These are phyloP conservation scores for Colletotrichum abscissum DNA, from an alignment of 2,329 filamentous ascomycete species.

Conservation along the genomic window DNA sequence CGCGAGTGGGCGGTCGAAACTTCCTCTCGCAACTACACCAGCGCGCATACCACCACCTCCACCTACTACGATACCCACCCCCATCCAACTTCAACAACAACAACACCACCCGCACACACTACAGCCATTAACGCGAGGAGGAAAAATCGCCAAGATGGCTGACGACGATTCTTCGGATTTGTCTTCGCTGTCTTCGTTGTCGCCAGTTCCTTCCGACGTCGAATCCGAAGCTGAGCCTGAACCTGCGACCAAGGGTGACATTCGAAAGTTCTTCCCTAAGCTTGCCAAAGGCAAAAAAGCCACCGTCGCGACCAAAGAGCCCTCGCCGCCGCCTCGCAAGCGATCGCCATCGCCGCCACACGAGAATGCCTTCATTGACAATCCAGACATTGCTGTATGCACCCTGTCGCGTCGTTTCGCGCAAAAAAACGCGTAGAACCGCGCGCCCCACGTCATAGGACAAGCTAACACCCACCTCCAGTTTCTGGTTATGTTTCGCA, in stretches of 20 bases:
- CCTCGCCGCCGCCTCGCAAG: conserved; percentile 77
- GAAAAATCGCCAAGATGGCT: conserved; percentile 58
- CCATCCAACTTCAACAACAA: conserved; percentile 3
- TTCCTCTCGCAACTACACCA: conserved; percentile 30
- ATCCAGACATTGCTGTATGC: conserved; percentile 91
- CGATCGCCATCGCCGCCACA: conserved; percentile 89
- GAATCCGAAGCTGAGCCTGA: conserved; percentile 66
- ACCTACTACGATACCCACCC: conserved; percentile 43
- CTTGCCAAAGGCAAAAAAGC: conserved; percentile 56
- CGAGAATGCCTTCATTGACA: conserved; percentile 90
- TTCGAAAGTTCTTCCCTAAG: conserved; percentile 76
- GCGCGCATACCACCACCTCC: conserved; percentile 35
- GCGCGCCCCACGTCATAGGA: conserved; percentile 54
- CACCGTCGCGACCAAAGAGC: conserved; percentile 61
- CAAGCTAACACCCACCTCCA: conserved; percentile 57
- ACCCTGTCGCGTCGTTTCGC: conserved; percentile 51
- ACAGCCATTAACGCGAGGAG: conserved; percentile 8
- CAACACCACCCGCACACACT: neutral
- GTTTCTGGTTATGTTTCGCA: conserved; percentile 99
- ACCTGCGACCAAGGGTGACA: conserved; percentile 59
- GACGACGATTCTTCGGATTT: conserved; percentile 74
- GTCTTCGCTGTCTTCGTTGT: conserved; percentile 66
- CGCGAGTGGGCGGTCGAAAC: conserved; percentile 34
- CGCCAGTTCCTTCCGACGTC: conserved; percentile 56
- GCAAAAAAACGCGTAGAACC: conserved; percentile 62